Evolutionary conservation across 192 early-diverging fungal species (phyloP), one percentile per base, ranked within the genome.

Genomic region (Umbelopsis sp.): DNA sequence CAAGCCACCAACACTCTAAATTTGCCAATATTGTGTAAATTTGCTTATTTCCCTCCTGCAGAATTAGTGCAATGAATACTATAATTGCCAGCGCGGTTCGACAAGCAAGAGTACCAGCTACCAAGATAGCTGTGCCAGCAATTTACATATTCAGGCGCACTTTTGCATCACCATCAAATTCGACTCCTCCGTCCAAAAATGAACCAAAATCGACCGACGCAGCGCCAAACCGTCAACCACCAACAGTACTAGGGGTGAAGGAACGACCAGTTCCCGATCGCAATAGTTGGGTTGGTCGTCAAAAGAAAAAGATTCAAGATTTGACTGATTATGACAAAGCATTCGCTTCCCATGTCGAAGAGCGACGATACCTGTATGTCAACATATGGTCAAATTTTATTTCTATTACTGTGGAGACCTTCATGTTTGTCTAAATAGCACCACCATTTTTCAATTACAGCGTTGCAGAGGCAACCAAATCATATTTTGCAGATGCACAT

Each of bases 281-380:
- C 43, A 66, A 71, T 14, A 38, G 41, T 14, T 74, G 79, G 72
- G 32, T 77, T 5, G 36, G 71, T 47, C 68, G 72, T 17, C 70
- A 72, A 24, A 74, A 74, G 38, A 71, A 76, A 47, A 86, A 86
- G 67, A 38, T 83, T 11, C 14, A 79, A 56, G 81, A 86, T 49
- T 79, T 83, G 72, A 82, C 80, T 14, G 76, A 86, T 31, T 76
- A 82, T 69, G 75, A 82, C 45, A 86, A 80, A 50, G 83, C 75
- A 9, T 71, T 77, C 70, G 75, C 75, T 41, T 75, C 79, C 25
- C 74, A 86, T 59, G 70, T 78, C 47, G 79, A 82, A 17, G 82
- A 81, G 74, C 78, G 85, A 51, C 77, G 81, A 44, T 79, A 82
- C 29, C 69, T 86, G 85, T 86, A 76, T 74, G 81, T 70, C 38